These are phyloP conservation scores for Hypoxylon rubiginosum DNA, from an alignment of 2,329 filamentous ascomycete genomes.

Conservation along the genomic window DNA sequence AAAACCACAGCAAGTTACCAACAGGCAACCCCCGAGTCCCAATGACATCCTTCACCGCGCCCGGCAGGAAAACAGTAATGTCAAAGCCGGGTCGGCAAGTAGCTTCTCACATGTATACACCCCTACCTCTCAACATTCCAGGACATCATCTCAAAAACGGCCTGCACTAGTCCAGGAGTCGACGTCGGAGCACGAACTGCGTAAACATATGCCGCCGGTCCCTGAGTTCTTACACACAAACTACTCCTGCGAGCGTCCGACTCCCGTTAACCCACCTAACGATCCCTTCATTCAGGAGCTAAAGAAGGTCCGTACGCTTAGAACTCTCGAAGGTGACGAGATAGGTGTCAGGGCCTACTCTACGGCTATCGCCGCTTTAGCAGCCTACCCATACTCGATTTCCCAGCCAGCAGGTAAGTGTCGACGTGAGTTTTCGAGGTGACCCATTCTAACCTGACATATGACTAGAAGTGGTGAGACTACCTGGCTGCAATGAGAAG, in stretches of 20 bases:
- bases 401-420: slow-evolving; percentile 58
- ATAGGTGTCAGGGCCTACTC: slow-evolving; percentile 90
- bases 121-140: slow-evolving; percentile 38
- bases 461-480: slow-evolving; percentile 60
- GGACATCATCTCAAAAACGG: slow-evolving; percentile 50
- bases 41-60: slow-evolving; percentile 53
- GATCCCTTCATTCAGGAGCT: slow-evolving; percentile 80
- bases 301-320: slow-evolving; percentile 78
- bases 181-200: slow-evolving; percentile 81
- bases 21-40: slow-evolving; percentile 35
- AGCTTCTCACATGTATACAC: slow-evolving; percentile 9
- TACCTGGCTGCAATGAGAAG: slow-evolving; percentile 87
- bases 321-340: slow-evolving; percentile 79
- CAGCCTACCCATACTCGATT: slow-evolving; percentile 78
- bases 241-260: slow-evolving; percentile 86
- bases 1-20: slow-evolving; percentile 44
- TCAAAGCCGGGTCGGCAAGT: slow-evolving; percentile 33
- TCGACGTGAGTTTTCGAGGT: slow-evolving; percentile 52
- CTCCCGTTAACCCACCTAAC: slow-evolving; percentile 79
- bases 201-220: slow-evolving; percentile 68
- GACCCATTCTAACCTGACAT: slow-evolving; percentile 17
- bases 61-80: slow-evolving; percentile 38
- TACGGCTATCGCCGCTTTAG: slow-evolving; percentile 84
- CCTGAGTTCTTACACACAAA: slow-evolving; percentile 75
- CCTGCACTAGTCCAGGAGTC: slow-evolving; percentile 72